Base-by-base conservation (phyloP, 495 filamentous ascomycete species). In the Penicillium silybi region DNA sequence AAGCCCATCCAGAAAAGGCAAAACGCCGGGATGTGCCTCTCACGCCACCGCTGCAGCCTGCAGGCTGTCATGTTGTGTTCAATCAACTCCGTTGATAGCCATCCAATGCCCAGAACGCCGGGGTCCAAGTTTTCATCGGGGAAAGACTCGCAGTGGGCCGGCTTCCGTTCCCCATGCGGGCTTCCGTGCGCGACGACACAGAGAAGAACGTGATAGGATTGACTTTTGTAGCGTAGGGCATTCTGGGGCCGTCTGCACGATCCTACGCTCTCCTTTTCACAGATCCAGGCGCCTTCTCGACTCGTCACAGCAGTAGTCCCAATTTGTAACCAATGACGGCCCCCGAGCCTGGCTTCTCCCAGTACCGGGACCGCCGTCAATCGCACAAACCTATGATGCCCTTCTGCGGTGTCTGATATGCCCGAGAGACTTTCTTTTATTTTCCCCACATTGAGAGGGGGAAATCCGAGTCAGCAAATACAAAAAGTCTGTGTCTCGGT, bases 341-440 rank as follows among this genome's bases (percentile, higher is more conserved):
- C 18, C 43, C 25, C 38, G 44, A 11, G 10, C 52, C 50, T 59
- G 58, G 57, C 51, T 46, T 58, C 48, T 51, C 41, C 46, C 53
- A 49, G 55, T 50, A 56, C 50, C 60, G 60, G 62, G 35, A 35
- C 57, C 42, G 56, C 61, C 51, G 65, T 72, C 53, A 57, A 67
- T 63, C 57, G 60, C 53, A 57, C 57, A 60, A 56, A 56, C 49
- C 54, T 58, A 65, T 60, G 54, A 67, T 65, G 48, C 48, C 56
- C 49, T 52, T 57, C 53, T 49, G 35, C 49, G 3, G 53, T 47
- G 44, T 57, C 58, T 46, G 58, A 57, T 52, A 64, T 57, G 54
- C 57, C 48, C 53, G 13, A 52, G 52, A 27, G 40, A 17, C 45
- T 53, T 54, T 23, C 41, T 20, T 41, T 23, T 42, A 23, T 37